phyloP scores from a whole-genome alignment of 805 yeast genomes.

The Yarrowia divulgata region DNA sequence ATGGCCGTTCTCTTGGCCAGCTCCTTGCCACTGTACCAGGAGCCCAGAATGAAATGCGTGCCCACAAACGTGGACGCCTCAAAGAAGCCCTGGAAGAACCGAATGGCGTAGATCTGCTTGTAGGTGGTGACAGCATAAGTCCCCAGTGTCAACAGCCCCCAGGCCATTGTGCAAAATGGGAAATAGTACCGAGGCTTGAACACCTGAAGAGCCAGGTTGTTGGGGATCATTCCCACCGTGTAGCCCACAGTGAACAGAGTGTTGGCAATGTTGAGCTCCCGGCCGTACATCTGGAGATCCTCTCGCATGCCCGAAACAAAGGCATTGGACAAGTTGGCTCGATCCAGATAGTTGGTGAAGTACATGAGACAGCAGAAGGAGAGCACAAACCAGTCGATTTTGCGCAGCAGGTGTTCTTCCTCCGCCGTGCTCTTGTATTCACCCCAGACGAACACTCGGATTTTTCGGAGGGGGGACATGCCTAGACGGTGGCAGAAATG shows the following conservation, averaged over 20 bases:
- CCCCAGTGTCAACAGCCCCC: conserved; percentile 53
- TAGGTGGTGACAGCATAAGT: conserved; percentile 49
- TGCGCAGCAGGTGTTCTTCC: conserved; percentile 50
- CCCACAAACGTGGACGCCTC: conserved; percentile 56
- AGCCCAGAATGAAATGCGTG: conserved; percentile 55
- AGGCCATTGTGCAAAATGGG: conserved; percentile 51
- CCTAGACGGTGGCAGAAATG: no score
- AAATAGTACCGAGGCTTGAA: conserved; percentile 50
- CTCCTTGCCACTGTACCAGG: conserved; percentile 57
- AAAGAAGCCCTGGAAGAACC: conserved; percentile 56
- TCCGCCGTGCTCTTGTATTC: conserved; percentile 40
- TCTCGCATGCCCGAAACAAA: conserved; percentile 66
- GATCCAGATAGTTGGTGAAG: conserved; percentile 61
- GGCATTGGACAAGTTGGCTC: conserved; percentile 59
- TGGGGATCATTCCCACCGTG: conserved; percentile 57
- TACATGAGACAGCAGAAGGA: conserved; percentile 51
- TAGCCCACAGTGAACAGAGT: conserved; percentile 56
- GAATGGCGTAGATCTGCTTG: conserved; percentile 53
- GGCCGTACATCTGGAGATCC: conserved; percentile 54
- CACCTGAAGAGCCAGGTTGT: conserved; percentile 50
- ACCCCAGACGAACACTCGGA: conserved; percentile 31
- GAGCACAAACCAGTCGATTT: conserved; percentile 50
- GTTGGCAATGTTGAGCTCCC: conserved; percentile 58
- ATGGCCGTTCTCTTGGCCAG: conserved; percentile 54
- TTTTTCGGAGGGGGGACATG: not conserved